phyloP scores from a whole-genome alignment of 2,329 filamentous ascomycete genomes.

The Plectosphaerella cucumerina region DNA sequence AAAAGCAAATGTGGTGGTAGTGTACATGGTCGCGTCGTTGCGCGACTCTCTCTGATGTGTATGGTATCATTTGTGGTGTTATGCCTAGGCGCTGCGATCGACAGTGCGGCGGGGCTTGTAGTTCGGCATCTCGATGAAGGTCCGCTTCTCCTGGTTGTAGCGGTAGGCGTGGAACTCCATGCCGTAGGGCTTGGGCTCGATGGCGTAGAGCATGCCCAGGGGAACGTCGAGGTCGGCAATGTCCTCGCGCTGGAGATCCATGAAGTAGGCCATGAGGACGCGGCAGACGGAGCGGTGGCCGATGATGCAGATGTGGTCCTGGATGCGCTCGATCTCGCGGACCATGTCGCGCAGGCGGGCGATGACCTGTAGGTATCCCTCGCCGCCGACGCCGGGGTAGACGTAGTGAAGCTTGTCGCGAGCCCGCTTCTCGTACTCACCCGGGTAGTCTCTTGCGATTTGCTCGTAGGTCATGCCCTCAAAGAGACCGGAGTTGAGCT shows the following conservation, averaged over 20 bases:
- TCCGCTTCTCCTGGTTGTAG: slow-evolving; percentile 73
- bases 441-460: slow-evolving; percentile 72
- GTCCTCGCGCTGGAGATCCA: slow-evolving; percentile 83
- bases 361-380: slow-evolving; percentile 96
- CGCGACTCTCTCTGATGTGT: background rate
- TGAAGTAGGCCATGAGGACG: slow-evolving; percentile 94
- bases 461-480: slow-evolving; percentile 94
- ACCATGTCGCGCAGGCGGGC: slow-evolving; percentile 93
- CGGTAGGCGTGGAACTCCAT: slow-evolving; percentile 95
- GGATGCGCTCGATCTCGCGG: slow-evolving; percentile 94
- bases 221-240: slow-evolving; percentile 94
- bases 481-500: slow-evolving; percentile 88
- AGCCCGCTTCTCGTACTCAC: slow-evolving; percentile 77
- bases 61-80: background rate
- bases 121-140: slow-evolving; percentile 82
- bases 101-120: slow-evolving; percentile 68
- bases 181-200: slow-evolving; percentile 96
- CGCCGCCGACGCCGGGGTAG: slow-evolving; percentile 91
- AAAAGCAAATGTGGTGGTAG: slow-evolving; percentile 1
- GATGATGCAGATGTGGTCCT: slow-evolving; percentile 88
- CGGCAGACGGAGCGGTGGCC: slow-evolving; percentile 89
- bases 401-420: slow-evolving; percentile 92
- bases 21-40: background rate
- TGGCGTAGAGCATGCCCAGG: slow-evolving; percentile 86
- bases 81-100: slow-evolving; percentile 32